Conservation (phyloP, 768 basidiomycete genomes). For the Stropharia rugosoannulata region DNA sequence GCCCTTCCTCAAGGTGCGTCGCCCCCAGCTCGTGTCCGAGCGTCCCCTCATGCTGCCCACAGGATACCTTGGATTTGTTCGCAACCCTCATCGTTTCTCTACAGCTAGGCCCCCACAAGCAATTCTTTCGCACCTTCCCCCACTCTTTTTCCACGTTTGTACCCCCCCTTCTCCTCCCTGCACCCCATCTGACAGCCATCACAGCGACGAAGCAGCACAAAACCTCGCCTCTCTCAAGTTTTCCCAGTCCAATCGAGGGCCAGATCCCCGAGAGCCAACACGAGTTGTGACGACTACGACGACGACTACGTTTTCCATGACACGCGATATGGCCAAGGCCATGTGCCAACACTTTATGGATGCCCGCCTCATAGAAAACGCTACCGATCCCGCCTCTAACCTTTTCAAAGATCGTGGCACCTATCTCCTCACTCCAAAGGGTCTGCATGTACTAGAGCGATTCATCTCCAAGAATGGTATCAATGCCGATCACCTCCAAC, state of each 20-base stretch:
- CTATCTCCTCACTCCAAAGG: conserved; percentile 95
- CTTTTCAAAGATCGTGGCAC: conserved; percentile 98
- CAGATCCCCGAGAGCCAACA: conserved; percentile 97
- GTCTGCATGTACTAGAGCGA: conserved; percentile 97
- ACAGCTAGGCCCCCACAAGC: conserved; percentile 84
- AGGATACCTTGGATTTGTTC: conserved; percentile 99
- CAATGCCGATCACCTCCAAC: conserved; percentile 87
- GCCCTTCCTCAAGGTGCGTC: conserved; percentile 83
- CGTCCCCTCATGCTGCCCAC: conserved; percentile 7
- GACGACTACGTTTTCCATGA: conserved; percentile 99
- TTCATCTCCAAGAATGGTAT: conserved; percentile 99
- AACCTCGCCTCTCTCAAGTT: conserved; percentile 97
- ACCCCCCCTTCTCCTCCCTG: conserved; percentile 8
- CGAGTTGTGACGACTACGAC: conserved; percentile 99
- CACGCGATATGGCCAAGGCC: conserved; percentile 98
- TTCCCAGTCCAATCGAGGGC: conserved; percentile 97
- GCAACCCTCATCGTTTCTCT: conserved; percentile 96
- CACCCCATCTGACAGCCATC: conserved; percentile 12
- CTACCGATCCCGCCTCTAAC: conserved; percentile 82
- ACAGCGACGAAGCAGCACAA: conserved; percentile 91
- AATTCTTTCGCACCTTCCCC: conserved; percentile 93
- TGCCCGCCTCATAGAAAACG: conserved; percentile 96
- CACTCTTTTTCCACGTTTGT: conserved; percentile 96
- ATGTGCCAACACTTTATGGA: conserved; percentile 99
- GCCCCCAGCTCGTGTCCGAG: conserved; percentile 10